Evolutionary conservation across 805 yeast species (phyloP).

Genomic region (Yarrowia yakushimensis): DNA sequence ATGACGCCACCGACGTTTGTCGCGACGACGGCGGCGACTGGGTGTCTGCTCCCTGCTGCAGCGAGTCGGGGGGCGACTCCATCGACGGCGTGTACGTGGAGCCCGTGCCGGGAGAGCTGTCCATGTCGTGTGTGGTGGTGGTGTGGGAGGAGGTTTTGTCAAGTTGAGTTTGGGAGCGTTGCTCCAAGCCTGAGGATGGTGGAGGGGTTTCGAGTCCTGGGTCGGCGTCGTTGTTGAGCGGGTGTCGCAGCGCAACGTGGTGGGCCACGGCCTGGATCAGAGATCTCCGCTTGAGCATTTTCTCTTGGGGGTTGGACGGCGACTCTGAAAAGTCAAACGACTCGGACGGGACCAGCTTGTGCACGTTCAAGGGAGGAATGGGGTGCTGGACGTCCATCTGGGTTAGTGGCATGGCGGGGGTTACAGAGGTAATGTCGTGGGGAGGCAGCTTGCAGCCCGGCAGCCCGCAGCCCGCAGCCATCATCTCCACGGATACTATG

Average conservation of each 20-base stretch:
- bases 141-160: not conserved
- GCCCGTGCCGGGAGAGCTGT: not conserved
- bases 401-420: too few species aligned
- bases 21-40: constrained; percentile 14
- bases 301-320: constrained; percentile 13
- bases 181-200: not conserved
- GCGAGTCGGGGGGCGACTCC: constrained; percentile 22
- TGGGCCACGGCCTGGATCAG: constrained; percentile 11
- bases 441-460: too few species aligned
- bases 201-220: constrained; percentile 19
- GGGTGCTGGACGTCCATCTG: constrained; percentile 17
- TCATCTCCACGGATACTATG: too few species aligned
- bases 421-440: too few species aligned
- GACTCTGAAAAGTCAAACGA: constrained; percentile 23
- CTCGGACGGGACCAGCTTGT: constrained; percentile 18
- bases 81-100: not conserved
- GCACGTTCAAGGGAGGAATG: constrained; percentile 10
- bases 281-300: constrained; percentile 10
- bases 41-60: not conserved
- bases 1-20: constrained; percentile 12
- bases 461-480: too few species aligned
- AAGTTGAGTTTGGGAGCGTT: not conserved
- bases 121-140: not conserved
- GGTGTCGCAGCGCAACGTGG: not conserved
- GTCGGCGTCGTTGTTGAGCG: not conserved